A percentile compares a stretch with the other conserved stretches of the same genome.
phyloP scores from a whole-genome alignment of 164 flowering plant species.

The Amborella trichopoda region DNA sequence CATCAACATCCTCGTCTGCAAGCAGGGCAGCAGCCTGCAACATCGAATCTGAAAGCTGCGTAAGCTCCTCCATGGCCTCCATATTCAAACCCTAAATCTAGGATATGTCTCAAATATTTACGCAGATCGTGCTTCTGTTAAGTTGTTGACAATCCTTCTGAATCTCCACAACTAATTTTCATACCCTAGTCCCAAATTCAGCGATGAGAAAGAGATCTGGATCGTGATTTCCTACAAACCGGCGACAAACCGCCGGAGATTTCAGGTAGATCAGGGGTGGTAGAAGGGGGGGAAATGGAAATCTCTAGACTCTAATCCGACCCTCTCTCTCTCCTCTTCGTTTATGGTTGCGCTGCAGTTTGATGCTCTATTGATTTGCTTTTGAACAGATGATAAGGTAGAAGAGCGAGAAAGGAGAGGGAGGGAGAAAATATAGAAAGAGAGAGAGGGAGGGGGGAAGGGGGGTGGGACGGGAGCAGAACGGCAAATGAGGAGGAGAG shows the following conservation, averaged over 20 bases:
- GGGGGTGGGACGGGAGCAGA: neutral
- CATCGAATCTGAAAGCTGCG: constrained; percentile 78
- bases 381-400: neutral
- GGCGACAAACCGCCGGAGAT: neutral
- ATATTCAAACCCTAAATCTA: constrained; percentile 12
- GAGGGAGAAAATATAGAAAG: neutral
- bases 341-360: neutral
- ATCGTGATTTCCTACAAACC: neutral
- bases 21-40: constrained; percentile 73
- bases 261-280: neutral
- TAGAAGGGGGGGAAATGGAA: neutral
- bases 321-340: neutral
- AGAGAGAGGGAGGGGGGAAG: neutral
- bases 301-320: neutral
- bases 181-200: neutral
- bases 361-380: neutral
- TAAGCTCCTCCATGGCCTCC: constrained; percentile 95
- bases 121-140: neutral
- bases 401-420: neutral
- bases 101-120: neutral
- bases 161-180: neutral
- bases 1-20: constrained; percentile 89
- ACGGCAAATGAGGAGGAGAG: neutral
- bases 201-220: neutral
- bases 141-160: neutral